phyloP scores from a whole-genome alignment of 192 early-diverging fungal species.

The Coemansia sp. region DNA sequence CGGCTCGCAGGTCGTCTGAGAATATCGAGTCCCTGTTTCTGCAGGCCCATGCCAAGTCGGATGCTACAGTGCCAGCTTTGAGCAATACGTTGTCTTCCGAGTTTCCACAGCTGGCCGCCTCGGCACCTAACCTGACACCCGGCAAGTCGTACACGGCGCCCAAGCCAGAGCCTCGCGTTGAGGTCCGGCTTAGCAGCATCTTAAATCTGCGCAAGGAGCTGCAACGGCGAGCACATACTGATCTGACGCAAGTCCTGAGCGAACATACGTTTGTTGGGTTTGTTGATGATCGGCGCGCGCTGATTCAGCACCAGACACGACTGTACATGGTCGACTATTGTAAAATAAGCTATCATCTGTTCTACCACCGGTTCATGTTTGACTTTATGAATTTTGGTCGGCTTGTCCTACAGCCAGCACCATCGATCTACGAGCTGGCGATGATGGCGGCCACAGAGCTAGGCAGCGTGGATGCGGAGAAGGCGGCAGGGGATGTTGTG shows the following conservation, averaged over 20 bases:
- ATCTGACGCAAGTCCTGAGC: slow-evolving; percentile 74
- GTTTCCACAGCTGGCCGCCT: neutral
- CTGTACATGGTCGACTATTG: slow-evolving; percentile 84
- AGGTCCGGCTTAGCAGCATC: slow-evolving; percentile 81
- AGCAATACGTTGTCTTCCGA: neutral
- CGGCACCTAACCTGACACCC: neutral
- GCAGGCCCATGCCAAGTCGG: neutral
- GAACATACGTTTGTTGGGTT: slow-evolving; percentile 88
- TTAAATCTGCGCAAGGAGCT: slow-evolving; percentile 74
- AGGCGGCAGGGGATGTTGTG: slow-evolving; percentile 20
- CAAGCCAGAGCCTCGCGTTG: slow-evolving; percentile 55
- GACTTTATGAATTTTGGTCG: slow-evolving; percentile 90
- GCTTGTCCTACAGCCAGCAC: slow-evolving; percentile 64
- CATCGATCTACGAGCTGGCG: slow-evolving; percentile 68
- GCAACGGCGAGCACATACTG: slow-evolving; percentile 47
- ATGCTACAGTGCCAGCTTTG: neutral
- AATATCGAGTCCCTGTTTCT: slow-evolving; percentile 14
- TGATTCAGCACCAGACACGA: slow-evolving; percentile 84
- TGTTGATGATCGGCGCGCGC: slow-evolving; percentile 74
- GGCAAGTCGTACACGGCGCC: slow-evolving; percentile 28
- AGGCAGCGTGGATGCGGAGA: slow-evolving; percentile 23
- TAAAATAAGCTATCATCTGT: slow-evolving; percentile 77
- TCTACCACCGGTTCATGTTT: slow-evolving; percentile 80
- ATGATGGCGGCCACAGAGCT: slow-evolving; percentile 59
- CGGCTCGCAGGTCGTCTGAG: slow-evolving; percentile 4